Conservation (phyloP, 2,329 filamentous ascomycete species). For the Colletotrichum sp. region DNA sequence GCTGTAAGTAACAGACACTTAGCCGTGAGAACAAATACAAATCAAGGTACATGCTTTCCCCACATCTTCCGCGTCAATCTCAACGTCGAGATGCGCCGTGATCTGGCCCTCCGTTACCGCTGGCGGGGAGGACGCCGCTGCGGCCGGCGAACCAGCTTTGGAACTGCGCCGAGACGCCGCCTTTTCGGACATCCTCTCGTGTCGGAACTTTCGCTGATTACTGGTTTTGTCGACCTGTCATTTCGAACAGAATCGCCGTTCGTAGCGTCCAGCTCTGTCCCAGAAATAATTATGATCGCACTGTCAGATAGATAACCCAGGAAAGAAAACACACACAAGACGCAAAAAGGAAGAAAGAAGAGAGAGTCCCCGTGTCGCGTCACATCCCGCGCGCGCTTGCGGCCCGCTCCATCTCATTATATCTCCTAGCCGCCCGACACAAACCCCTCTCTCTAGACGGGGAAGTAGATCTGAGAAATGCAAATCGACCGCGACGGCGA, state of each 20-base stretch:
- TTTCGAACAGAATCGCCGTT: background rate
- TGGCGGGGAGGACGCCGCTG: background rate
- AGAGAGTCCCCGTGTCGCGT: background rate
- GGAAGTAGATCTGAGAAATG: background rate
- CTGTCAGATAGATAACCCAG: background rate
- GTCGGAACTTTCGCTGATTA: background rate
- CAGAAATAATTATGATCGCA: background rate
- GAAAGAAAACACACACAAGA: background rate
- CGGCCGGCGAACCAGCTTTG: background rate
- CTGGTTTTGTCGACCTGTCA: background rate
- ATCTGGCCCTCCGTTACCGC: background rate
- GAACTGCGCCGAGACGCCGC: background rate
- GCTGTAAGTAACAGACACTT: background rate
- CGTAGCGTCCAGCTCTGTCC: accelerated
- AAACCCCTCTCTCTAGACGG: background rate
- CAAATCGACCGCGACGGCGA: background rate
- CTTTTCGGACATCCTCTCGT: background rate
- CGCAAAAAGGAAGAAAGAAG: background rate
- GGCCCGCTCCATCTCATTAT: background rate
- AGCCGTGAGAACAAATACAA: background rate
- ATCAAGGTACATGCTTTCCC: background rate
- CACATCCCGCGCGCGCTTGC: background rate
- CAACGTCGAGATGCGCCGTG: background rate
- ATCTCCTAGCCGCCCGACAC: background rate
- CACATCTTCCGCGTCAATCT: background rate